Percentiles rank a stretch among this genome's conserved stretches.
phyloP scores from a whole-genome alignment of 179 eudicot genomes.

The Camellia oleifera region DNA sequence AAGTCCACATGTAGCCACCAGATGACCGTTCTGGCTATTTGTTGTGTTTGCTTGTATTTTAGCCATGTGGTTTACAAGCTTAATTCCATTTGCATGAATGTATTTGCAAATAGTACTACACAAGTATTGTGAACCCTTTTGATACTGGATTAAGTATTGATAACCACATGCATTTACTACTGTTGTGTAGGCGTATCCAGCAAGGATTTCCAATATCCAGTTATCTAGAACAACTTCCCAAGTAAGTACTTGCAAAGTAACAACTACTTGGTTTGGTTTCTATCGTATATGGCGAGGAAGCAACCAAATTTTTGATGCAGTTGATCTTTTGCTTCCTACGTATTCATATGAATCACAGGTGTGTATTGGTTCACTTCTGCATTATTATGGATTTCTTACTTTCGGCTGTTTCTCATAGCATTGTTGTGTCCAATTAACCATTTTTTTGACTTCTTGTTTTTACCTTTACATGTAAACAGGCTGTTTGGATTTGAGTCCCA shows the following conservation, averaged over 20 bases:
- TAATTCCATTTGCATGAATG: not conserved
- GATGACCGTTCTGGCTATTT: not conserved
- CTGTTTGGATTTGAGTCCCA: slow-evolving; percentile 90
- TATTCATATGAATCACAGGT: slow-evolving; percentile 91
- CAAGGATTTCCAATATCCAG: slow-evolving; percentile 38
- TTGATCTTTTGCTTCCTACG: slow-evolving; percentile 82
- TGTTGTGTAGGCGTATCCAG: slow-evolving; percentile 64
- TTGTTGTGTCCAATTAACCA: not conserved
- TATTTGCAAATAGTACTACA: not conserved
- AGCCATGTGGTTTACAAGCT: slow-evolving; percentile 6
- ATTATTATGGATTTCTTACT: not conserved
- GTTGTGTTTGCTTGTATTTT: not conserved
- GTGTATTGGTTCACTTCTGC: slow-evolving; percentile 11
- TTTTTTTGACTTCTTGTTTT: not conserved
- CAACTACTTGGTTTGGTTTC: slow-evolving; percentile 97
- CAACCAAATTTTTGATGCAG: slow-evolving; percentile 65
- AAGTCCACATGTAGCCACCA: not conserved
- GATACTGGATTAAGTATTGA: not conserved
- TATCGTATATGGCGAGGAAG: slow-evolving; percentile 69
- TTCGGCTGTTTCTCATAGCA: not conserved
- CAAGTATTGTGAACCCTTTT: not conserved
- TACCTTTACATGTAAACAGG: slow-evolving; percentile 38
- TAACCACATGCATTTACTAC: slow-evolving; percentile 12
- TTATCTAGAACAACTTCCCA: slow-evolving; percentile 63
- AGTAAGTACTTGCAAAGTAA: slow-evolving; percentile 66